Evolutionary conservation across 768 basidiomycete genomes (phyloP).

Genomic region (Xanthoconium purpureum): DNA sequence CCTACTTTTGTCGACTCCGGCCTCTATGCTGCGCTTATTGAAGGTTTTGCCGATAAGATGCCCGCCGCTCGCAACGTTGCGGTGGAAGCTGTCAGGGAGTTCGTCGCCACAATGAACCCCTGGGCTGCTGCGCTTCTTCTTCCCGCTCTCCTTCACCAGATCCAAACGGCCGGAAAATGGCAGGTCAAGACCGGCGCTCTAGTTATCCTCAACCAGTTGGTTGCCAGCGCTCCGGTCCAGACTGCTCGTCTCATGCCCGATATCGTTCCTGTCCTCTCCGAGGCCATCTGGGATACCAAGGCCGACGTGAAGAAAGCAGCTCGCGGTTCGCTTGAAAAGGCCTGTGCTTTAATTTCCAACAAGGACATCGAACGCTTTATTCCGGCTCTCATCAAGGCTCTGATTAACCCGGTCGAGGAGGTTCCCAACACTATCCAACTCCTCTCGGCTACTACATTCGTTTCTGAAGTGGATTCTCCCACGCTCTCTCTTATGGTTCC

Average conservation of each 20-base stretch:
- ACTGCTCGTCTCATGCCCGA: constrained; percentile 89
- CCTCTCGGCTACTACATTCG: constrained; percentile 98
- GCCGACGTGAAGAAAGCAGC: constrained; percentile 98
- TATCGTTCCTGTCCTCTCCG: constrained; percentile 89
- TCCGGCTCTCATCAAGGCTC: constrained; percentile 94
- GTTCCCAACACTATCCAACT: constrained; percentile 91
- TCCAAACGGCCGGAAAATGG: constrained; percentile 97
- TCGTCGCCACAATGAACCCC: constrained; percentile 76
- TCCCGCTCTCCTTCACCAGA: constrained; percentile 84
- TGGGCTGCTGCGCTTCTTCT: constrained; percentile 85
- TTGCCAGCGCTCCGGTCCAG: constrained; percentile 76
- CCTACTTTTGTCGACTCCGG: constrained; percentile 86
- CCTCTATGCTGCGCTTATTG: constrained; percentile 82
- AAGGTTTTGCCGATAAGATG: constrained; percentile 94
- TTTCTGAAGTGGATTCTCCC: constrained; percentile 97
- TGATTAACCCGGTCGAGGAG: constrained; percentile 99
- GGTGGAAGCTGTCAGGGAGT: constrained; percentile 75
- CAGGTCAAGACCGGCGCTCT: constrained; percentile 92
- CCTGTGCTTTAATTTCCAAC: constrained; percentile 93
- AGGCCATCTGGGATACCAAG: constrained; percentile 99
- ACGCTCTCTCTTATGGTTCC: constrained; percentile 98
- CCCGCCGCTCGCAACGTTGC: constrained; percentile 83
- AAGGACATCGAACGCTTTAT: constrained; percentile 98
- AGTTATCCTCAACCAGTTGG: constrained; percentile 80
- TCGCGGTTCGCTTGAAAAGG: constrained; percentile 90